phyloP scores from a whole-genome alignment of 371 early-diverging fungal genomes.

The Nematocida parisii region DNA sequence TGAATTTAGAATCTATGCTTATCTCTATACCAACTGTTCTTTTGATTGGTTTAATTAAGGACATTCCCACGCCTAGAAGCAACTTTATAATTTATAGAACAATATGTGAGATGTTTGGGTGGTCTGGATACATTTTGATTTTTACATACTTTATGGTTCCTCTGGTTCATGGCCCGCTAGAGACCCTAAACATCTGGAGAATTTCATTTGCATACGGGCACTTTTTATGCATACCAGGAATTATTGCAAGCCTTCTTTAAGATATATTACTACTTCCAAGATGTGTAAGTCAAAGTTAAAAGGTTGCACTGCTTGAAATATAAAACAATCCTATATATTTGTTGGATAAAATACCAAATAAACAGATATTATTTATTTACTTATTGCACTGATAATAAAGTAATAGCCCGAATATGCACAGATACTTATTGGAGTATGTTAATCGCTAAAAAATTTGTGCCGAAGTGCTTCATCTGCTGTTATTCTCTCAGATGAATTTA shows the following conservation, averaged over 20 bases:
- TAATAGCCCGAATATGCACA: too few species aligned
- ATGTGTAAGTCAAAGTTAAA: too few species aligned
- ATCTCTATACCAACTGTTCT: constrained; percentile 2
- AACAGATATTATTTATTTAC: too few species aligned
- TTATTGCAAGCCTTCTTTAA: background rate
- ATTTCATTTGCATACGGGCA: constrained; percentile 32
- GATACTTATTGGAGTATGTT: background rate
- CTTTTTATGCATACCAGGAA: constrained; percentile 12
- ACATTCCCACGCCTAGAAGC: background rate
- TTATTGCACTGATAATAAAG: too few species aligned
- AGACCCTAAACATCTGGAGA: constrained; percentile 34
- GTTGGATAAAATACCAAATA: too few species aligned
- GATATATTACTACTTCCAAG: background rate
- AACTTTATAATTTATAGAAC: background rate
- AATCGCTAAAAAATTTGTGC: constrained; percentile 61
- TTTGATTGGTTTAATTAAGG: background rate
- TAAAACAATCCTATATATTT: too few species aligned
- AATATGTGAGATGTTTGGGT: background rate
- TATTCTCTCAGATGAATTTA: constrained; percentile 64
- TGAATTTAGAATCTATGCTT: background rate
- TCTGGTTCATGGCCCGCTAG: background rate
- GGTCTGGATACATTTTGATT: background rate
- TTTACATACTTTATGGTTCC: constrained; percentile 34
- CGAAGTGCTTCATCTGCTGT: constrained; percentile 68
- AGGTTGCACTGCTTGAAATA: too few species aligned